Evolutionary conservation across 305 asterid genomes (phyloP).

Genomic region (Fraxinus latifolia): DNA sequence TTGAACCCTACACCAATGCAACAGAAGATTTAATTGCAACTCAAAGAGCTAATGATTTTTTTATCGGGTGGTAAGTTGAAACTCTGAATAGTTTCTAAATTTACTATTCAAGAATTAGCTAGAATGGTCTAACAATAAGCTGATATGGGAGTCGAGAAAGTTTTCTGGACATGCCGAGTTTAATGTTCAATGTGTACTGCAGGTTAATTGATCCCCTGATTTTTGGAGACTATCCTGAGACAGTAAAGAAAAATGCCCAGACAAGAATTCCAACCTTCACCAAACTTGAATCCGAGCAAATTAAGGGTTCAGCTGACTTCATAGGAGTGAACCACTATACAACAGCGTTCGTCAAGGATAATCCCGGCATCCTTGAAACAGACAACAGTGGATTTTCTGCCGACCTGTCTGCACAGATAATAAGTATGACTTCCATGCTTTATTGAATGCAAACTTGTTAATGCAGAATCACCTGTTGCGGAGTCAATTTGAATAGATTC

Average conservation of each 20-base stretch:
- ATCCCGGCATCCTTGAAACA: conserved; percentile 14
- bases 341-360: conserved; percentile 29
- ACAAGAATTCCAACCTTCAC: conserved; percentile 51
- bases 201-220: conserved; percentile 51
- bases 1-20: conserved; percentile 33
- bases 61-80: conserved; percentile 42
- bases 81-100: not conserved
- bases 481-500: not conserved
- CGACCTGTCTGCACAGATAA: conserved; percentile 29
- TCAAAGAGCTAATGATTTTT: conserved; percentile 36
- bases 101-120: not conserved
- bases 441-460: not conserved
- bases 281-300: conserved; percentile 35
- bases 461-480: not conserved
- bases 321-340: conserved; percentile 53
- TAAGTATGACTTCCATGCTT: conserved; percentile 28
- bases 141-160: not conserved
- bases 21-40: conserved; percentile 37
- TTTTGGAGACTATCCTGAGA: conserved; percentile 56
- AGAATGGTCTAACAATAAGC: not conserved
- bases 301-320: conserved; percentile 54
- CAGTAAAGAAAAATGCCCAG: conserved; percentile 36
- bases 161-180: not conserved
- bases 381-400: conserved; percentile 24
- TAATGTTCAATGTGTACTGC: conserved; percentile 5